Conservation (phyloP, 805 yeast genomes). For the Peterozyma xylosa region DNA sequence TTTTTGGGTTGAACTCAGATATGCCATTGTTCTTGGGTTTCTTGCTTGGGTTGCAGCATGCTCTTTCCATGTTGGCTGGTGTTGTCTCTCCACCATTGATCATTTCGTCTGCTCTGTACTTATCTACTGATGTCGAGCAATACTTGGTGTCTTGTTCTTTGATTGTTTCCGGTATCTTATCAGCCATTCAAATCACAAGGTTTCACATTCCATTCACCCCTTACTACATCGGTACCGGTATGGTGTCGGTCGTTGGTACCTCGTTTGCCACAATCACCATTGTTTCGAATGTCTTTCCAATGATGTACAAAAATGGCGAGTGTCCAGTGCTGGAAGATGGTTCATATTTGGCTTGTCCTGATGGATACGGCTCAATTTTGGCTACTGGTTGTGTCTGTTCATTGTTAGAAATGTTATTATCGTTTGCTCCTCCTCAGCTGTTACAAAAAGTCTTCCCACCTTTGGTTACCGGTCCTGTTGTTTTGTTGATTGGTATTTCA, state of each 20-base stretch:
- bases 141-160: constrained; percentile 67
- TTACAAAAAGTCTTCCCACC: constrained; percentile 80
- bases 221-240: constrained; percentile 80
- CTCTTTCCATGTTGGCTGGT: constrained; percentile 90
- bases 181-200: constrained; percentile 72
- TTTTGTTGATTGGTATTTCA: constrained; percentile 64
- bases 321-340: constrained; percentile 66
- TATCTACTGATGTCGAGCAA: constrained; percentile 40
- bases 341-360: constrained; percentile 68
- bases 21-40: constrained; percentile 79
- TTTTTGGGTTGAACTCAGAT: constrained; percentile 71
- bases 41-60: constrained; percentile 79
- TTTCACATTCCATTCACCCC: constrained; percentile 69
- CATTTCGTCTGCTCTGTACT: constrained; percentile 56
- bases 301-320: constrained; percentile 67
- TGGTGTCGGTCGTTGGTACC: constrained; percentile 86
- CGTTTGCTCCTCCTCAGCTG: constrained; percentile 69
- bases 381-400: constrained; percentile 80
- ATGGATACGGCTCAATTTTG: constrained; percentile 82
- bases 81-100: constrained; percentile 78
- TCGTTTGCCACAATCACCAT: constrained; percentile 84
- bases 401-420: constrained; percentile 59
- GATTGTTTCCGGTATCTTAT: constrained; percentile 64
- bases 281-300: constrained; percentile 66
- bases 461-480: constrained; percentile 90